Evolutionary conservation across 257 asterid species (phyloP).

Genomic region (Cinchona pubescens): DNA sequence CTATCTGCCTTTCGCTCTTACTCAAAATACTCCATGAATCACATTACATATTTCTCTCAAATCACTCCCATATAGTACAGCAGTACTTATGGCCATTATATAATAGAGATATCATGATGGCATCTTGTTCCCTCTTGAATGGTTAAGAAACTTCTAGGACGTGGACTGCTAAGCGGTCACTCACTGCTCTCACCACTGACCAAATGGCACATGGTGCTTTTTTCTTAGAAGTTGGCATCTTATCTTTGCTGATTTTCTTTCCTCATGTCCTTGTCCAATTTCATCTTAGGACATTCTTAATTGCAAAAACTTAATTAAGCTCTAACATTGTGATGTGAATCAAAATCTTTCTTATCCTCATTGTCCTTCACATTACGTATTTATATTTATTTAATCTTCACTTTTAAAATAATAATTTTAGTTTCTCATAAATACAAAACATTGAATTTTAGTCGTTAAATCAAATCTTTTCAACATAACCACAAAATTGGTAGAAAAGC

Average conservation of each 20-base stretch:
- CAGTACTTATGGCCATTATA: background rate
- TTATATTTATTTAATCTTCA: too few species aligned
- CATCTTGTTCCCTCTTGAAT: too few species aligned
- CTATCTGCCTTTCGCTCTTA: slow-evolving; percentile 3
- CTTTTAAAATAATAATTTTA: too few species aligned
- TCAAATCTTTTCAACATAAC: too few species aligned
- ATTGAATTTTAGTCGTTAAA: too few species aligned
- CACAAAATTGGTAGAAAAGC: background rate
- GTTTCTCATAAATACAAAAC: too few species aligned
- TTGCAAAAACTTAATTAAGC: too few species aligned
- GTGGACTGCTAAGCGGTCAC: background rate
- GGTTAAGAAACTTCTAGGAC: background rate
- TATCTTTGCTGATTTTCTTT: background rate
- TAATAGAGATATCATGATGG: too few species aligned
- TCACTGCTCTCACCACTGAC: background rate
- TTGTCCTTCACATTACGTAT: too few species aligned
- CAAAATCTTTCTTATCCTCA: too few species aligned
- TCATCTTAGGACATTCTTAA: background rate
- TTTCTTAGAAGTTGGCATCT: background rate
- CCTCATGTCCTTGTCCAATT: background rate
- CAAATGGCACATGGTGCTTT: background rate
- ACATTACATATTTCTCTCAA: background rate
- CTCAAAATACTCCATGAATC: background rate
- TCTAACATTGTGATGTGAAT: too few species aligned
- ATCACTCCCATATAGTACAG: too few species aligned